Base-by-base conservation (phyloP, 169 alveolate genomes). In the Besnoitia besnoiti region DNA sequence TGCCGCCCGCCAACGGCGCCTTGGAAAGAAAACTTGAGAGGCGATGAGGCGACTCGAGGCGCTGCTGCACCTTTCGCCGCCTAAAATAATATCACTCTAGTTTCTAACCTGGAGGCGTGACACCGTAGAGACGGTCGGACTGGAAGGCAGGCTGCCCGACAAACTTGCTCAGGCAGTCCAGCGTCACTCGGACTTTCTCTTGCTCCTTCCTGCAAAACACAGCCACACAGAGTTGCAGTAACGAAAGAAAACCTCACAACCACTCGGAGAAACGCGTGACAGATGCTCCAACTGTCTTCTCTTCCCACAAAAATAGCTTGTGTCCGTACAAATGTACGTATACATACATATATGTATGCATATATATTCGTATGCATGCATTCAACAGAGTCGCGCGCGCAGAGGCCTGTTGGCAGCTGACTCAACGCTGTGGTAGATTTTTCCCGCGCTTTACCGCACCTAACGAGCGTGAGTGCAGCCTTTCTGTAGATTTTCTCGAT, bases 401-500 rank as follows among this genome's bases (percentile, higher is more conserved):
- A n/a, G n/a, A n/a, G n/a, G n/a, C n/a, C n/a, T n/a, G n/a, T n/a
- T n/a, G n/a, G n/a, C n/a, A n/a, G n/a, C n/a, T n/a, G n/a, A n/a
- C n/a, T n/a, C n/a, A n/a, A n/a, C n/a, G n/a, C n/a, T n/a, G n/a
- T n/a, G n/a, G n/a, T n/a, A 3, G 67, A 55, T 55, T 5, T 55
- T 55, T 19, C 24, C 67, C 5, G 30, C 35, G 35, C 35, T 39
- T n/a, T n/a, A n/a, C 85, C 59, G 62, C 96, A 96, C 96, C 91
- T 94, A 51, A 98, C 98, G n/a, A 97, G 77, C 80, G 96, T 49
- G 55, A 95, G 97, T 46, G 99, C 99, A 2, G 97, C 96, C 90
- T 96, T 98, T 61, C 98, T 96, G 91, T 95, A 92, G 21, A 98
- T 95, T 91, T 96, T 97, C 89, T 98, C 98, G 16, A 97, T 91